phyloP scores from a whole-genome alignment of 331 rosid species.

The Quercus phellos region DNA sequence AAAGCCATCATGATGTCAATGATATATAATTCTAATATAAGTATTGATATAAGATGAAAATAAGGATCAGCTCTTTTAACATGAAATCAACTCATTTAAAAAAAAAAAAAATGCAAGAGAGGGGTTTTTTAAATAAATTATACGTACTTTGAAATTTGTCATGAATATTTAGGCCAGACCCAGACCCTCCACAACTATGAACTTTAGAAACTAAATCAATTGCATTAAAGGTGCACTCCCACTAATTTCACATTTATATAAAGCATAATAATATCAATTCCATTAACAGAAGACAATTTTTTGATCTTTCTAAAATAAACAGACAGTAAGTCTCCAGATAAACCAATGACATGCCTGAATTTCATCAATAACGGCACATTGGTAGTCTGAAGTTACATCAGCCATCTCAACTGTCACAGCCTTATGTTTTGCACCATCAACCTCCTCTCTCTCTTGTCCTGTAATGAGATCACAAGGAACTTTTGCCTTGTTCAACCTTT shows the following conservation, averaged over 20 bases:
- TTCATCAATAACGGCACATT: constrained; percentile 87
- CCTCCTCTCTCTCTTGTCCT: constrained; percentile 87
- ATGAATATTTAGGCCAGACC: neutral
- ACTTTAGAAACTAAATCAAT: neutral
- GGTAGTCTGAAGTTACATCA: constrained; percentile 59
- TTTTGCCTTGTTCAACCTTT: constrained; percentile 84
- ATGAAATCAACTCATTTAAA: too few species aligned
- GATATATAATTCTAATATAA: neutral
- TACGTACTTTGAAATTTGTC: neutral
- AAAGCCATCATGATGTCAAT: neutral
- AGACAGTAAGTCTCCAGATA: constrained; percentile 25
- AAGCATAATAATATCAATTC: constrained; percentile 4
- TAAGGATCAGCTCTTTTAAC: neutral
- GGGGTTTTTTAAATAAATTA: neutral
- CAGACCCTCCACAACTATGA: neutral
- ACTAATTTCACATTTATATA: neutral
- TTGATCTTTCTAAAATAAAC: constrained; percentile 1
- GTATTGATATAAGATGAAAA: neutral
- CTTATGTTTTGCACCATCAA: constrained; percentile 83
- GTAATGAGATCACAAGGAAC: constrained; percentile 85
- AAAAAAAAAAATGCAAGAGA: neutral
- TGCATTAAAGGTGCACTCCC: neutral
- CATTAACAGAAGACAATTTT: constrained; percentile 9
- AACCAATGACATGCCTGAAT: constrained; percentile 65
- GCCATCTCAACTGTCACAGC: constrained; percentile 98